These are phyloP conservation scores for Lupinus albus DNA, from an alignment of 306 rosid genomes.

Conservation along the genomic window DNA sequence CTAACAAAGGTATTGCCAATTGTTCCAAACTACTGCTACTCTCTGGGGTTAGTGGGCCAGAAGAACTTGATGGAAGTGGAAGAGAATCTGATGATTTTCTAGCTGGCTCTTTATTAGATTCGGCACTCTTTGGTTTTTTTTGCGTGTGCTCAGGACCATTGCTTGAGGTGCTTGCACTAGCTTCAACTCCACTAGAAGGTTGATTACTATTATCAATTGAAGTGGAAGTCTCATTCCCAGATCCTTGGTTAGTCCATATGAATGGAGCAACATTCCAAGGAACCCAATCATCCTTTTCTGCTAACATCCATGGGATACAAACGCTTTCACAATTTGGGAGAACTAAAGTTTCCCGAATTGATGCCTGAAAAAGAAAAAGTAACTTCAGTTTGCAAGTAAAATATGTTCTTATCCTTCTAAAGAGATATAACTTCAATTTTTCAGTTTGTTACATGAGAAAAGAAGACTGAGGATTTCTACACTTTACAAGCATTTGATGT, in stretches of 20 bases:
- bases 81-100: constrained; percentile 45
- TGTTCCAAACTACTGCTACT: constrained; percentile 45
- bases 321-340: constrained; percentile 78
- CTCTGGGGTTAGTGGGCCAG: constrained; percentile 36
- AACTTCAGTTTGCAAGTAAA: constrained; percentile 43
- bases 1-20: constrained; percentile 50
- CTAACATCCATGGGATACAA: constrained; percentile 83
- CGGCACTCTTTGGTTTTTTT: constrained; percentile 35
- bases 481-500: background rate
- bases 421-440: constrained; percentile 17
- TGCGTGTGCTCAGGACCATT: constrained; percentile 45
- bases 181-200: constrained; percentile 49
- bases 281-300: constrained; percentile 89
- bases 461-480: constrained; percentile 18
- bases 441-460: background rate
- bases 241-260: constrained; percentile 70
- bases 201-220: constrained; percentile 35
- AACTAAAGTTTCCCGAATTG: constrained; percentile 70
- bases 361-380: constrained; percentile 60
- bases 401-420: constrained; percentile 2
- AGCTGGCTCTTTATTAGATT: constrained; percentile 40
- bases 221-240: constrained; percentile 44
- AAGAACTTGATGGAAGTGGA: constrained; percentile 37
- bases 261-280: constrained; percentile 81
- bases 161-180: constrained; percentile 46